Percentiles rank a stretch among this genome's conserved stretches.
phyloP scores from a whole-genome alignment of 2,329 filamentous ascomycete genomes.

The Cladophialophora yegresii region DNA sequence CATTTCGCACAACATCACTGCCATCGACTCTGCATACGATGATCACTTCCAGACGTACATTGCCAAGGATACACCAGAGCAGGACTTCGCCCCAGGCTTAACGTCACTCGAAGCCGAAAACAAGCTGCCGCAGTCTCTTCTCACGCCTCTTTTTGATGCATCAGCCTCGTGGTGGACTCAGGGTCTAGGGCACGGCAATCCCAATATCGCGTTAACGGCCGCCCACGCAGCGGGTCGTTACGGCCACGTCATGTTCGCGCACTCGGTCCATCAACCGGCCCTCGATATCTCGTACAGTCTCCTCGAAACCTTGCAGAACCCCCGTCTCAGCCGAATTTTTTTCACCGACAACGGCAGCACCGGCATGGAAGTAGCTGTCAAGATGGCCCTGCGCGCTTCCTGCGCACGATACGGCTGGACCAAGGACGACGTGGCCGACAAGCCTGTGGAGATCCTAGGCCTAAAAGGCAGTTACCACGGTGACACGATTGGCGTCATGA shows the following conservation, averaged over 20 bases:
- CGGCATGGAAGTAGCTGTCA: constrained; percentile 78
- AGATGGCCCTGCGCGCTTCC: constrained; percentile 76
- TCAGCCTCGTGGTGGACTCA: constrained; percentile 93
- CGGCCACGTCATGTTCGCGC: constrained; percentile 86
- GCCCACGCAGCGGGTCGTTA: constrained; percentile 81
- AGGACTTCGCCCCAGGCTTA: constrained; percentile 22
- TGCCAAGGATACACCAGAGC: constrained; percentile 33
- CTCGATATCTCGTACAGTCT: constrained; percentile 67
- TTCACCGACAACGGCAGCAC: constrained; percentile 85
- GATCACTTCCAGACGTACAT: constrained; percentile 71
- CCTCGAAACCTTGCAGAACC: constrained; percentile 61
- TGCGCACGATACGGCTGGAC: constrained; percentile 66
- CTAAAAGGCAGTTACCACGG: constrained; percentile 82
- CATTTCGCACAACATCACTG: constrained; percentile 64
- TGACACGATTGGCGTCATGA: constrained; percentile 87
- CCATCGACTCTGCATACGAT: constrained; percentile 78
- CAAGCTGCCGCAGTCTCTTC: constrained; percentile 40
- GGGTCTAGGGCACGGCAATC: constrained; percentile 77
- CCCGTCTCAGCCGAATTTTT: constrained; percentile 70
- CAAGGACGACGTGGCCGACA: constrained; percentile 51
- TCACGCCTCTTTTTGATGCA: constrained; percentile 73
- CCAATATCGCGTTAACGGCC: constrained; percentile 69
- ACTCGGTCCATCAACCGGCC: constrained; percentile 76
- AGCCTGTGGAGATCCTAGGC: constrained; percentile 68
- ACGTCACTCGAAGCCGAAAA: constrained; percentile 27